A percentile compares a stretch with the other conserved stretches of the same genome.
Conservation (phyloP, 2,329 filamentous ascomycete species). For the Pyrenophora graminea region DNA sequence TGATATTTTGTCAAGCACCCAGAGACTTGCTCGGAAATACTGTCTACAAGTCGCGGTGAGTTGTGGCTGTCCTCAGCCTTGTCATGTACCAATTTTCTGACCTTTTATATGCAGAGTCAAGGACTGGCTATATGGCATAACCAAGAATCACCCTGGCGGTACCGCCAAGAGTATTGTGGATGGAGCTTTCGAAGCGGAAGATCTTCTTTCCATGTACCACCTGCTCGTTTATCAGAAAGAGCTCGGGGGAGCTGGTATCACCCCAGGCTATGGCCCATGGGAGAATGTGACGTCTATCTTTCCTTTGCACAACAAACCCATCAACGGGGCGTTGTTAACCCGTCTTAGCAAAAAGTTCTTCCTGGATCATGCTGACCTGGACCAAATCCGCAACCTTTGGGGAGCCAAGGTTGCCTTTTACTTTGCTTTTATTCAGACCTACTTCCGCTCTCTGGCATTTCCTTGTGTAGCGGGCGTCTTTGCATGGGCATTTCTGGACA, state of each 20-base stretch:
- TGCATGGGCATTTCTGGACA: constrained; percentile 36
- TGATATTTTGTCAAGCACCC: constrained; percentile 9
- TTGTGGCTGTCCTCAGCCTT: not conserved
- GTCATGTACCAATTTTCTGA: not conserved
- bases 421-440: constrained; percentile 43
- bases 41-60: constrained; percentile 39
- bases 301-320: constrained; percentile 74
- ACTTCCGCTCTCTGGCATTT: constrained; percentile 38
- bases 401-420: constrained; percentile 65
- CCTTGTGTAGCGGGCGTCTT: constrained; percentile 37
- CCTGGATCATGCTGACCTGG: constrained; percentile 68
- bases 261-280: constrained; percentile 70
- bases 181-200: constrained; percentile 76
- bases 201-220: constrained; percentile 75
- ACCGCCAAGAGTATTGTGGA: constrained; percentile 50
- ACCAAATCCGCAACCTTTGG: constrained; percentile 74
- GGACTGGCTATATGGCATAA: constrained; percentile 82
- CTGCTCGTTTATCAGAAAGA: constrained; percentile 73
- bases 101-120: constrained; percentile 61
- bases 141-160: constrained; percentile 62
- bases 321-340: constrained; percentile 77
- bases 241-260: constrained; percentile 80
- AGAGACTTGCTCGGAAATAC: constrained; percentile 22
- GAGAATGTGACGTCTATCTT: constrained; percentile 74
- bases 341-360: constrained; percentile 74